Conservation (phyloP, 2,329 filamentous ascomycete genomes). For the Paracoccidioides lutzii region DNA sequence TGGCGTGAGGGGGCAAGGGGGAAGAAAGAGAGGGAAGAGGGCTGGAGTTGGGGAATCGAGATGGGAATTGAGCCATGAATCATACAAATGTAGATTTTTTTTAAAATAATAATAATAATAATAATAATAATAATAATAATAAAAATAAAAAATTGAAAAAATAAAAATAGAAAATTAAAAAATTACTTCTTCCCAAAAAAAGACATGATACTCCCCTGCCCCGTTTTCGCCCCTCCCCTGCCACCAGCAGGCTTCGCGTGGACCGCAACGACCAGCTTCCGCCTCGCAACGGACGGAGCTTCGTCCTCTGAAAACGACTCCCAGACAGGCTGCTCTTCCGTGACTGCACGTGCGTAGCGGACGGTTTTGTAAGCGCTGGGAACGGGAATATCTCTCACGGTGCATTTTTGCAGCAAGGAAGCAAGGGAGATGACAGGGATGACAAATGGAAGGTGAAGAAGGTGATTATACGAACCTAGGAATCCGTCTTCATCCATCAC, state of each 20-base stretch:
- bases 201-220: conserved; percentile 68
- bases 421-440: background rate
- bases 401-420: background rate
- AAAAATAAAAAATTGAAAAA: too few relatives aligned
- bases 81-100: too few relatives aligned
- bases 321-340: conserved; percentile 72
- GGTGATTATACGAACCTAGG: conserved; percentile 48
- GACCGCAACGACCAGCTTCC: conserved; percentile 33
- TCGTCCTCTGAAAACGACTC: conserved; percentile 92
- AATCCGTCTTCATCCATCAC: conserved; percentile 82
- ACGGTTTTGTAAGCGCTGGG: background rate
- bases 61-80: too few relatives aligned
- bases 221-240: conserved; percentile 44
- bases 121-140: too few relatives aligned
- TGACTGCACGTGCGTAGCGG: conserved; percentile 44
- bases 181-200: conserved; percentile 73
- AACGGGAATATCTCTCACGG: background rate
- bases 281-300: conserved; percentile 38
- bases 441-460: background rate
- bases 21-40: too few relatives aligned
- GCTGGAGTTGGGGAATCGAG: too few relatives aligned
- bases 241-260: conserved; percentile 37
- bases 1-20: too few relatives aligned
- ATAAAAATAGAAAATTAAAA: background rate
- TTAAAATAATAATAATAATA: too few relatives aligned